Conservation (phyloP, 225 moss, liverwort and hornwort genomes). For the Sphagnum tenellum region DNA sequence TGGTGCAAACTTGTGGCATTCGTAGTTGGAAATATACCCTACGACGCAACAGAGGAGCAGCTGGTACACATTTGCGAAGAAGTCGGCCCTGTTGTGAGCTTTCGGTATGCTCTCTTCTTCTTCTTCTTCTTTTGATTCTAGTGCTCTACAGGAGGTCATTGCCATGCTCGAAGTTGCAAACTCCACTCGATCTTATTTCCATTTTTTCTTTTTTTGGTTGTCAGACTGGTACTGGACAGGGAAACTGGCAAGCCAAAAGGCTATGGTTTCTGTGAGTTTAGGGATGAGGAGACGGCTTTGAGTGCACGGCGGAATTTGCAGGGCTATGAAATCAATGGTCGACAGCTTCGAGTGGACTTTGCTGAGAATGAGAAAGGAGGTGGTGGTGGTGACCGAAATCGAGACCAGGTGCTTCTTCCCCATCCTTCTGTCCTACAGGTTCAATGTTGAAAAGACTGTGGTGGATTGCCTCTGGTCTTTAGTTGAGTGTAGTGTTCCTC, state of each 20-base stretch:
- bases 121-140: too few species aligned
- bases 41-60: conserved; percentile 99
- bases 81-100: conserved; percentile 98
- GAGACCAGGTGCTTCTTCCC: conserved; percentile 66
- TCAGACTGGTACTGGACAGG: conserved; percentile 97
- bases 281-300: conserved; percentile 98
- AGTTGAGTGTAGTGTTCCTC: too few species aligned
- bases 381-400: conserved; percentile 81
- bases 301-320: conserved; percentile 98
- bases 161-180: too few species aligned
- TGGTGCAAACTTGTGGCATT: background rate
- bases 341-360: conserved; percentile 69
- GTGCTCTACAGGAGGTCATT: too few species aligned
- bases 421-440: too few species aligned
- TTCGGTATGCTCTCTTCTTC: conserved; percentile 43
- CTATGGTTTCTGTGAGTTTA: conserved; percentile 99
- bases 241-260: conserved; percentile 99
- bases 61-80: conserved; percentile 99
- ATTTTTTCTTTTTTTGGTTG: conserved; percentile 16
- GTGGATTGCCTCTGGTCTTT: too few species aligned
- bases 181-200: too few species aligned
- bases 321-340: conserved; percentile 96
- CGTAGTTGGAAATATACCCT: conserved; percentile 98
- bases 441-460: too few species aligned
- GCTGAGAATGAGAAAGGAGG: conserved; percentile 63